Base-by-base conservation (phyloP, 106 monocot species). In the Acanthochlamys bracteata region DNA sequence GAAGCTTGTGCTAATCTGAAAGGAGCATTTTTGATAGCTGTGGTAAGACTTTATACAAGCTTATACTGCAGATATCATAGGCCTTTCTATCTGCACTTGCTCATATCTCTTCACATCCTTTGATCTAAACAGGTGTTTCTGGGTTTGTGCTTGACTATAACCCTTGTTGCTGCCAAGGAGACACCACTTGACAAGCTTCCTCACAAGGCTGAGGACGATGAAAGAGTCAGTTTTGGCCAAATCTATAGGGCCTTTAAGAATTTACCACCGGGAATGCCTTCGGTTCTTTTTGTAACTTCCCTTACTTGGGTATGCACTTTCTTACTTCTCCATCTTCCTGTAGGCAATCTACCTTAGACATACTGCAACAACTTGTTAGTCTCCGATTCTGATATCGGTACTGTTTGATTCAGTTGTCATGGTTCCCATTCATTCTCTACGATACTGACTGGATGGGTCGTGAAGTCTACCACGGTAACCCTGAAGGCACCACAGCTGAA, bases 381-480 rank as follows among this genome's bases (percentile, higher is more conserved):
- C 17, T 17, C 12, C 49, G 9, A 33, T 33, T 33, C 33, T 33
- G 33, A 33, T 33, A 4, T 49, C 9, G 49, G 49, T 49, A 10
- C 49, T 33, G 33, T 6, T 33, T 33, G 21, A 25, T 72, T 20
- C 65, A 83, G 83, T 59, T 83, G 20, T 75, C 83, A 27, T 83
- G 83, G 83, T 83, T 83, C 42, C 83, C 83, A 27, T 83, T 83
- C 57, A 75, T 83, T 57, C 83, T 83, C 21, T 83, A 79, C 27
- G 83, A 79, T 65, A 83, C 83, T 0, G 83, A 83, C 59, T 83
- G 79, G 83, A 83, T 83, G 83, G 83, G 83, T 0, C 83, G 83
- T 24, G 83, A 83, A 76, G 75, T 83, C 46, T 83, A 69, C 64
- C 75, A 72, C 64, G 83, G 83, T 1, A 46, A 83, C 69, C 83